Percentiles rank a stretch among this genome's conserved stretches.
Conservation (phyloP, 2,329 filamentous ascomycete species). For the Calonectria henricotiae region DNA sequence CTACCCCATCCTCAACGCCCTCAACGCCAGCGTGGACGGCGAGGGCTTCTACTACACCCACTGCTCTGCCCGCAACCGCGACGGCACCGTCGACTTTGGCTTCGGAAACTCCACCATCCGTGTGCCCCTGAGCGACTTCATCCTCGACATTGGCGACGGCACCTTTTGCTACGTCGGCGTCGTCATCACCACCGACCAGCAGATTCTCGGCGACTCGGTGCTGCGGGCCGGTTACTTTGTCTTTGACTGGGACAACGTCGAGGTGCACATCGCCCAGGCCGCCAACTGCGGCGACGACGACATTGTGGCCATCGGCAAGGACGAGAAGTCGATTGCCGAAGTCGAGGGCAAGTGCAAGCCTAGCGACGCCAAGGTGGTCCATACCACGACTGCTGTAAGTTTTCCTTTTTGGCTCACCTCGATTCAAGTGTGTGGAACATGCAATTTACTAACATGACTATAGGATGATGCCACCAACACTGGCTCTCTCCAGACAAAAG, state of each 20-base stretch:
- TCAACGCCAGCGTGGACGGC: conserved; percentile 61
- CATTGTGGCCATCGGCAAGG: conserved; percentile 58
- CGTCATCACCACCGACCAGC: conserved; percentile 59
- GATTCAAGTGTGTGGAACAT: conserved; percentile 29
- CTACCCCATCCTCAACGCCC: conserved; percentile 61
- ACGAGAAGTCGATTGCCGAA: conserved; percentile 55
- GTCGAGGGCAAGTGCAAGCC: conserved; percentile 58
- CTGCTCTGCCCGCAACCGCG: conserved; percentile 59
- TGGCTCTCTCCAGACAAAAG: conserved; percentile 38
- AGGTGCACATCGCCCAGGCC: conserved; percentile 62
- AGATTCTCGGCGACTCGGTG: conserved; percentile 64
- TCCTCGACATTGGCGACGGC: conserved; percentile 62
- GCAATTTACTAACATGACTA: not conserved
- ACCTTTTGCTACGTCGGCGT: conserved; percentile 63
- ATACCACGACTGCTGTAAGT: conserved; percentile 30
- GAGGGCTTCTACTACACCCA: conserved; percentile 64
- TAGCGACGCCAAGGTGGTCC: conserved; percentile 46
- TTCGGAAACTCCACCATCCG: conserved; percentile 62
- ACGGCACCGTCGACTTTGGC: conserved; percentile 66
- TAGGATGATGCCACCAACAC: conserved; percentile 29
- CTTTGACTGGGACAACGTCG: conserved; percentile 64
- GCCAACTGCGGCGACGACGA: conserved; percentile 60
- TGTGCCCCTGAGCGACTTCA: conserved; percentile 67
- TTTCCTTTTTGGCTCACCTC: not conserved
- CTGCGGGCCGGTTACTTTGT: conserved; percentile 65